A percentile compares a stretch with the other conserved stretches of the same genome.
Conservation (phyloP, 2,329 filamentous ascomycete genomes). For the Trichoderma atroviride region DNA sequence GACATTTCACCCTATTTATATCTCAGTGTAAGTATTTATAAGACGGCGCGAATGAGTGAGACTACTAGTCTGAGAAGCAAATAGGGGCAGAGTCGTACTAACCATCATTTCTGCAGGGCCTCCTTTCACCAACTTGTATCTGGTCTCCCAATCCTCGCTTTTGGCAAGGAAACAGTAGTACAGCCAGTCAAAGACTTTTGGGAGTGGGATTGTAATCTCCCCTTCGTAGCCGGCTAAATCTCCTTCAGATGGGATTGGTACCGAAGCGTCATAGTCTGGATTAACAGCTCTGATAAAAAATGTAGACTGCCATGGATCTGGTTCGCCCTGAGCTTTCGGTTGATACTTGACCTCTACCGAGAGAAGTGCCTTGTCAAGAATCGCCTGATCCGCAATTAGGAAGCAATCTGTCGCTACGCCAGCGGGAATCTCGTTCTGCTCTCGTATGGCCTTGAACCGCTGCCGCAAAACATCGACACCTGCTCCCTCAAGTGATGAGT, state of each 20-base stretch:
- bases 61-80: neutral
- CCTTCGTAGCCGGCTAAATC: neutral
- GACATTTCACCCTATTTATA: neutral
- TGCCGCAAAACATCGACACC: neutral
- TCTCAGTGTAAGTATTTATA: neutral
- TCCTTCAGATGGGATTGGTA: neutral
- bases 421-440: neutral
- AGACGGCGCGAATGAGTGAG: neutral
- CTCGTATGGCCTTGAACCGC: neutral
- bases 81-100: neutral
- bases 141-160: neutral
- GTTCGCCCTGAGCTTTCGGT: neutral
- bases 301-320: neutral
- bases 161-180: neutral
- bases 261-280: neutral
- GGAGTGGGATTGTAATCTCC: neutral
- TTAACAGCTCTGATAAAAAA: neutral
- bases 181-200: neutral
- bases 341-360: neutral
- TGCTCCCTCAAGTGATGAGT: neutral
- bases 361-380: neutral
- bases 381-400: neutral
- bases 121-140: neutral
- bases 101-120: neutral
- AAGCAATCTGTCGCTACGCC: neutral